These are phyloP conservation scores for Grigorovia yakushimaensis DNA, from an alignment of 805 yeast species.

Conservation along the genomic window DNA sequence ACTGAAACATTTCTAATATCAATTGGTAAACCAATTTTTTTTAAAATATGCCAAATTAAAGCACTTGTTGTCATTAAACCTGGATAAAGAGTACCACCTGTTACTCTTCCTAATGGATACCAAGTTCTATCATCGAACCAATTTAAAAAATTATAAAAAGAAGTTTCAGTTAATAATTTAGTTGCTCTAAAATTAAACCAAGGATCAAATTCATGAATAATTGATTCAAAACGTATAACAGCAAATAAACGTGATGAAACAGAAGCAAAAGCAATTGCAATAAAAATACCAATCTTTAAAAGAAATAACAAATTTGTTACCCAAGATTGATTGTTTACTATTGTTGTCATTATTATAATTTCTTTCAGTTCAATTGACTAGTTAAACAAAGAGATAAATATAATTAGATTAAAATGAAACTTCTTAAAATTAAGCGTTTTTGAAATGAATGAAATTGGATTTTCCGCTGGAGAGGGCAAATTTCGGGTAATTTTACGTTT, in stretches of 20 bases:
- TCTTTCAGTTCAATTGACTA: background rate
- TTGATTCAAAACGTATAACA: conserved; percentile 91
- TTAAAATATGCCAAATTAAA: conserved; percentile 65
- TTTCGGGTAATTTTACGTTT: no score
- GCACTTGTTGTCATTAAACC: conserved; percentile 98
- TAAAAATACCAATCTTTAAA: conserved; percentile 52
- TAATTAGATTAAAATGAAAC: no score
- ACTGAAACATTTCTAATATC: conserved; percentile 96
- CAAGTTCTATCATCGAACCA: conserved; percentile 99
- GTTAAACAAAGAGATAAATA: background rate
- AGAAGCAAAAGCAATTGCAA: conserved; percentile 82
- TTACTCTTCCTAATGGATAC: conserved; percentile 98
- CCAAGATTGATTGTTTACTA: background rate
- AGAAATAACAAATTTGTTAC: background rate
- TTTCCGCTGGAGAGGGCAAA: no score
- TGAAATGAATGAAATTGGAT: no score
- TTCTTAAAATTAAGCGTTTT: no score
- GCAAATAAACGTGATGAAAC: conserved; percentile 86
- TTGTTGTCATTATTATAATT: background rate
- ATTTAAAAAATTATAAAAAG: conserved; percentile 84
- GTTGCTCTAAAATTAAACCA: conserved; percentile 97
- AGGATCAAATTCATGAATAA: conserved; percentile 95
- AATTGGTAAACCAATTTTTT: conserved; percentile 63
- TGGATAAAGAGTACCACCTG: conserved; percentile 97
- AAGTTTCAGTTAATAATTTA: conserved; percentile 73